Base-by-base conservation (phyloP, 176 grass and related monocot species). In the Phragmites australis region DNA sequence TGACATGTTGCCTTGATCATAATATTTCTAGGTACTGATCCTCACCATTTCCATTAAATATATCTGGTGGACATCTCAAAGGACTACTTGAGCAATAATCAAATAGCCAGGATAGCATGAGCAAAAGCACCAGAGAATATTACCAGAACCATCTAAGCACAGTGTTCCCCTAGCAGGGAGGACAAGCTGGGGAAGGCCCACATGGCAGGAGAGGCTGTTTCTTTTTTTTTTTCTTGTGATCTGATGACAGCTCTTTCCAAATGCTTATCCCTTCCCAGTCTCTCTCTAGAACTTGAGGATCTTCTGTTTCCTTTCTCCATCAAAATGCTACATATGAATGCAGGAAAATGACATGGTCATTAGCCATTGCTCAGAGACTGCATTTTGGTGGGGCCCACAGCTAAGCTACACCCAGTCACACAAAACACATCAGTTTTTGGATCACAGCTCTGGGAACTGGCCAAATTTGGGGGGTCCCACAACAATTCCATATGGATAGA, bases 241-340 rank as follows among this genome's bases (percentile, higher is more conserved):
- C 45, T 78, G 76, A 51, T 61, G 53, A 39, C 48, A 53, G 14
- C 63, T 12, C 48, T 78, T 47, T 65, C 40, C 73, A 72, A 78
- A 72, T 72, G 56, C 73, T 64, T 78, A 83, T 78, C 80, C 16
- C 48, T 29, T 73, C 12, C 16, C 19, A 39, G 29, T 71, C 16
- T 62, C 43, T 63, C 72, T 61, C 79, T 49, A 77, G 47, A 72
- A 69, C 21, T 30, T 25, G 74, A 56, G 65, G 48, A 88, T 83
- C 56, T 78, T 78, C 46, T 73, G 74, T 73, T 72, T 77, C 19
- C 74, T 65, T 72, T 67, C 74, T 56, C 48, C 74, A 74, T 79
- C 56, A 71, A 72, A 54, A 45, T 45, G 75, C 26, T 65, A 53
- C 44, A 63, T 52, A 62, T 63, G 56, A 62, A 79, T 54, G 75